Conservation (phyloP, 257 asterid species). For the Leptodermis oblonga region DNA sequence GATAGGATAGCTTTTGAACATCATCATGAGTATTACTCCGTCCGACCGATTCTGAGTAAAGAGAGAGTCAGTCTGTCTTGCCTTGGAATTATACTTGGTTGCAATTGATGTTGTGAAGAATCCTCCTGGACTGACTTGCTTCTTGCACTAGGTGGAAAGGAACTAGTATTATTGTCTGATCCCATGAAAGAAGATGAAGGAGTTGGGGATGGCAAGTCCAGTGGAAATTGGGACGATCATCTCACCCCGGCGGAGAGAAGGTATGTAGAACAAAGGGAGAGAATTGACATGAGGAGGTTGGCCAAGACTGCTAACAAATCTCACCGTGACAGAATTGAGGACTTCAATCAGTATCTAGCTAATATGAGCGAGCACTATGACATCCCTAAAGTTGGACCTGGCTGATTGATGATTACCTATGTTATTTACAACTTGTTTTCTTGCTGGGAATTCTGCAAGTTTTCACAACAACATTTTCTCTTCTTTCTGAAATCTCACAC, state of each 20-base stretch:
- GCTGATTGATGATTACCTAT: neutral
- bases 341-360: slow-evolving; percentile 95
- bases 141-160: slow-evolving; percentile 58
- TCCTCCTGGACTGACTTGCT: too few species aligned
- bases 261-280: slow-evolving; percentile 79
- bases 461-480: too few species aligned
- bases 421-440: too few species aligned
- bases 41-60: too few species aligned
- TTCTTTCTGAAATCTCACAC: neutral
- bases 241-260: slow-evolving; percentile 95
- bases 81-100: too few species aligned
- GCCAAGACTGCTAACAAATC: slow-evolving; percentile 86
- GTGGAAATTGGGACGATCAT: slow-evolving; percentile 52
- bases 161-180: slow-evolving; percentile 29
- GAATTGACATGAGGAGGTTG: slow-evolving; percentile 62
- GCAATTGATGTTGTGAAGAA: too few species aligned
- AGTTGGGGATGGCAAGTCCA: slow-evolving; percentile 26
- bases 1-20: too few species aligned
- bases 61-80: too few species aligned
- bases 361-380: slow-evolving; percentile 98
- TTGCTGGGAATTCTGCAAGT: too few species aligned
- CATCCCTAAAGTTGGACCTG: slow-evolving; percentile 88
- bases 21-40: too few species aligned
- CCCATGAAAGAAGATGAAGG: slow-evolving; percentile 38
- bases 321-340: slow-evolving; percentile 89